Evolutionary conservation across 1,284 basidiomycete species (phyloP).

Genomic region (Sphagnurus paluster): DNA sequence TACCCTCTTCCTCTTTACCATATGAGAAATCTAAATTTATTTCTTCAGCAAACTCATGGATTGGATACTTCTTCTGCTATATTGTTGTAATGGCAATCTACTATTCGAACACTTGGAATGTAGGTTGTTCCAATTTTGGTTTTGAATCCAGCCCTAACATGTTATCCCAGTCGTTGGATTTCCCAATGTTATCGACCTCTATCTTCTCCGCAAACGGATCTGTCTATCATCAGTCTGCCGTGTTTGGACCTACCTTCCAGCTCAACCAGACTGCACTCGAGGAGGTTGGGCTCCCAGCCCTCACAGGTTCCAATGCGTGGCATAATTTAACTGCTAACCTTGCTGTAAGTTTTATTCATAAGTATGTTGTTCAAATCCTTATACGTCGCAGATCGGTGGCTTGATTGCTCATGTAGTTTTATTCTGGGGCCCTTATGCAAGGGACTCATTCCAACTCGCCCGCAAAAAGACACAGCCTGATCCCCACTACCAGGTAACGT

Average conservation of each 20-base stretch:
- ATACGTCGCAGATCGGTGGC: constrained; percentile 54
- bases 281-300: constrained; percentile 51
- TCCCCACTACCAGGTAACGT: constrained; percentile 54
- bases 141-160: neutral
- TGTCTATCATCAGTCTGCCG: constrained; percentile 52
- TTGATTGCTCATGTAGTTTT: constrained; percentile 61
- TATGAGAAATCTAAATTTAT: neutral
- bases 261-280: constrained; percentile 58
- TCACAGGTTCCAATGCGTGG: constrained; percentile 62
- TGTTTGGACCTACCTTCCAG: constrained; percentile 51
- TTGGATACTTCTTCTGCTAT: constrained; percentile 54
- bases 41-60: constrained; percentile 52
- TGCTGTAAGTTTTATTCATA: constrained; percentile 35
- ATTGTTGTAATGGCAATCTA: constrained; percentile 42
- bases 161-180: constrained; percentile 42
- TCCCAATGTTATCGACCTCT: constrained; percentile 65
- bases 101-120: constrained; percentile 51
- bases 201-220: constrained; percentile 60
- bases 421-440: constrained; percentile 57
- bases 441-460: constrained; percentile 50
- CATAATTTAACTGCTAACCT: constrained; percentile 50
- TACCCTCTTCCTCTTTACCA: neutral
- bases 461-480: constrained; percentile 49
- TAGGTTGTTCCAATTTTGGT: constrained; percentile 24
- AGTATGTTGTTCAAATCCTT: neutral